Base-by-base conservation (phyloP, 2,329 filamentous ascomycete genomes). In the Plenodomus lindquistii region DNA sequence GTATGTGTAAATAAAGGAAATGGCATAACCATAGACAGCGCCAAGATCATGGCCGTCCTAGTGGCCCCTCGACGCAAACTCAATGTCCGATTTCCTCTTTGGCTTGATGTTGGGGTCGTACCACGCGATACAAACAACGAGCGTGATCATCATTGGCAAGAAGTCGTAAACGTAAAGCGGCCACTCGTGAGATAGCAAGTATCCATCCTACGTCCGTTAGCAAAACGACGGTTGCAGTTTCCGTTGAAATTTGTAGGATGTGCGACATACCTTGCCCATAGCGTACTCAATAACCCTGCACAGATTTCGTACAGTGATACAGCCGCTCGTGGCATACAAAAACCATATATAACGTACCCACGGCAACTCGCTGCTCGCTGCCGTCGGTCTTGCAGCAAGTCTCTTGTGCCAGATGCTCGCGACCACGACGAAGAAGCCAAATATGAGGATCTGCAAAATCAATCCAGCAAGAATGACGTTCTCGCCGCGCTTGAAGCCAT, bases 401-500 rank as follows among this genome's bases (percentile, higher is more conserved):
- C 78, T 71, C 2, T 54, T 42, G 53, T 85, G 77, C 67, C 84
- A 84, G 1, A 80, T 49, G 2, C 74, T 54, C 0, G 80, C 74
- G 1, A 77, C 75, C 4, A 76, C 46, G 29, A 81, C 66, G 58
- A 86, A 87, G 29, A 85, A 67, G 18, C 73, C 75, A 52, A 86
- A 85, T 46, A 81, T 76, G 36, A 81, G 34, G 19, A 87, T 74
- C 60, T 87, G 84, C 15, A 85, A 63, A 24, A 80, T 63, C 2
- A 87, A 69, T 2, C 84, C 84, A 1, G 57, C 77, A 7, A 85
- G 66, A n/a, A 86, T 77, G 40, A 85, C 71, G 16, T 77, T 75
- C 54, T 81, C 63, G n/a, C 78, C 81, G 11, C 69, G 65, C 20
- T 74, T 56, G 40, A 66, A 19, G 37, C 54, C 35, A 40, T 50